Conservation (phyloP, 306 rosid genomes). For the Cicer cuneatum region DNA sequence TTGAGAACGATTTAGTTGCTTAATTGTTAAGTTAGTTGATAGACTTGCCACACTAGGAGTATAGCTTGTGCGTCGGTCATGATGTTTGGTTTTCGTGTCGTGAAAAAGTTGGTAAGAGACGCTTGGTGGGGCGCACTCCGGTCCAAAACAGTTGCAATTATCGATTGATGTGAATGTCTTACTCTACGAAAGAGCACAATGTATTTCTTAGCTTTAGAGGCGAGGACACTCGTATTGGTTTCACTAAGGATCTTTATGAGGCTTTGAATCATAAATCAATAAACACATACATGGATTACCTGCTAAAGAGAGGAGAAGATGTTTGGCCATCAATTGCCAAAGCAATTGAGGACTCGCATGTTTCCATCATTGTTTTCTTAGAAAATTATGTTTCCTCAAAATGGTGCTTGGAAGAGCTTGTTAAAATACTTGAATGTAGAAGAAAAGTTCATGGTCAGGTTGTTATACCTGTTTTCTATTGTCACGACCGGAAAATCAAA, state of each 20-base stretch:
- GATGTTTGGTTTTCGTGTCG: too few relatives aligned
- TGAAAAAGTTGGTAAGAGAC: too few relatives aligned
- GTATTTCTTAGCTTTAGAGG: constrained; percentile 29
- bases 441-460: background rate
- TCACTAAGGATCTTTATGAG: background rate
- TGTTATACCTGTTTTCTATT: constrained; percentile 39
- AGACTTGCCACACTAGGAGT: too few relatives aligned
- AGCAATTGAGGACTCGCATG: constrained; percentile 10
- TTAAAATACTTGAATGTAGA: constrained; percentile 14
- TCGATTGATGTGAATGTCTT: background rate
- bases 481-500: too few relatives aligned
- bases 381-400: constrained; percentile 19
- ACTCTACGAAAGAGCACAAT: background rate
- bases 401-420: constrained; percentile 28
- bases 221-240: constrained; percentile 16
- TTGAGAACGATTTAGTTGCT: too few relatives aligned
- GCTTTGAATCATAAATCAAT: background rate
- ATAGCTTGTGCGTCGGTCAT: too few relatives aligned
- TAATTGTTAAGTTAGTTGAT: too few relatives aligned
- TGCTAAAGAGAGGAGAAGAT: background rate
- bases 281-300: background rate
- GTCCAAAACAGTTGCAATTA: too few relatives aligned
- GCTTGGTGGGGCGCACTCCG: too few relatives aligned
- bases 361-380: constrained; percentile 11
- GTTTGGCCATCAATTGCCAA: background rate